These are phyloP conservation scores for Phialophora macrospora DNA, from an alignment of 2,329 filamentous ascomycete species.

Conservation along the genomic window DNA sequence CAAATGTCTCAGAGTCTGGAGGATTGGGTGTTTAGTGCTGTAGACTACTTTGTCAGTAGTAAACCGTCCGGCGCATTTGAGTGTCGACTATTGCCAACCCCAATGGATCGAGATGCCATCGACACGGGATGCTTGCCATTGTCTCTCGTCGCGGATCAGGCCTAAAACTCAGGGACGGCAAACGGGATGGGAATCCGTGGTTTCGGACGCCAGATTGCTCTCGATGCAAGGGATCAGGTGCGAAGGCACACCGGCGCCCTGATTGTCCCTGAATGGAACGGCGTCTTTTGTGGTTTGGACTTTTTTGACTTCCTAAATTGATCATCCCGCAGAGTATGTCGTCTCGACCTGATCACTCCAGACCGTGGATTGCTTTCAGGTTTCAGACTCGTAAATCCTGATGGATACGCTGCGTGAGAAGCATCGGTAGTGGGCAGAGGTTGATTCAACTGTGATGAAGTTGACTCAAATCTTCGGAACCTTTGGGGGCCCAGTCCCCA, in stretches of 20 bases:
- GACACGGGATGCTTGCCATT: not conserved
- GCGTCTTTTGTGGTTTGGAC: not conserved
- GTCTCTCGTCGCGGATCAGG: not conserved
- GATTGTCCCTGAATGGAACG: not conserved
- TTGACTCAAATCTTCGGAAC: constrained; percentile 10
- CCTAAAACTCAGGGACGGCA: not conserved
- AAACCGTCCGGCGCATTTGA: not conserved
- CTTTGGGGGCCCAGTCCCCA: not conserved
- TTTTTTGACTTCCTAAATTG: not conserved
- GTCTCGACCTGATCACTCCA: not conserved
- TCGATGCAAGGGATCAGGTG: not conserved
- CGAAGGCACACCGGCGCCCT: not conserved
- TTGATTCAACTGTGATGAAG: constrained; percentile 5
- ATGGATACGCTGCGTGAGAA: not conserved
- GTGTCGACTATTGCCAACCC: not conserved
- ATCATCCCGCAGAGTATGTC: not conserved
- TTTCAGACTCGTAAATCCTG: not conserved
- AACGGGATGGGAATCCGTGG: not conserved
- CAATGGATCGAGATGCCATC: not conserved
- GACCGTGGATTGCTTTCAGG: not conserved
- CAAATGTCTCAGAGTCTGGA: not conserved
- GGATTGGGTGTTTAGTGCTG: not conserved
- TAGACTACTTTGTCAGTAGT: not conserved
- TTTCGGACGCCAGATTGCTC: not conserved
- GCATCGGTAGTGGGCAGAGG: not conserved